Conservation (phyloP, 148 eudicot species). For the Beta vulgaris region DNA sequence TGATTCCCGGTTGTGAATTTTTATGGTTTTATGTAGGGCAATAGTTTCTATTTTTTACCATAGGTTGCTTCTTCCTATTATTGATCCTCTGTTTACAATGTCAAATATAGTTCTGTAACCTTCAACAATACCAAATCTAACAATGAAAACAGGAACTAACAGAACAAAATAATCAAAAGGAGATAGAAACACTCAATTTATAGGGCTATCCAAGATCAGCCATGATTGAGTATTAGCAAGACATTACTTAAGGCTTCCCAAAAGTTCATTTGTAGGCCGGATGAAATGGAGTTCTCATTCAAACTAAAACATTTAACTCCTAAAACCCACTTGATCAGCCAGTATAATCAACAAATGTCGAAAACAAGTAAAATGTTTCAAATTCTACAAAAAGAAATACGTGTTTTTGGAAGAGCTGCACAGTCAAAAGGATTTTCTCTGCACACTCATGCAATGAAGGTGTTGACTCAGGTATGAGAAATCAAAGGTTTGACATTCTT, state of each 20-base stretch:
- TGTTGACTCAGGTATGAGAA: not conserved
- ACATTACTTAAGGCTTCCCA: not conserved
- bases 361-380: not conserved
- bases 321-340: constrained; percentile 13
- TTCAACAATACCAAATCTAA: too few species aligned
- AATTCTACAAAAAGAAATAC: not conserved
- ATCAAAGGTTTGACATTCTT: not conserved
- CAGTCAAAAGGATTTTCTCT: not conserved
- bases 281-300: constrained; percentile 12
- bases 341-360: not conserved
- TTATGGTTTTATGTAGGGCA: too few species aligned
- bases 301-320: not conserved
- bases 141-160: too few species aligned
- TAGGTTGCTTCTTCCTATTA: too few species aligned
- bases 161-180: not conserved
- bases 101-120: too few species aligned
- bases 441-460: not conserved
- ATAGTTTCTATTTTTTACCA: too few species aligned
- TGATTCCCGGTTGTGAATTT: too few species aligned
- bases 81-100: too few species aligned
- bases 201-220: not conserved
- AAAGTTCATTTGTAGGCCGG: constrained; percentile 13
- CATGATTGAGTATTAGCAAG: not conserved
- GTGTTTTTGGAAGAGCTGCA: not conserved
- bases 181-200: not conserved